Evolutionary conservation across 129 eudicot species (phyloP).

Genomic region (Escallonia rubra): DNA sequence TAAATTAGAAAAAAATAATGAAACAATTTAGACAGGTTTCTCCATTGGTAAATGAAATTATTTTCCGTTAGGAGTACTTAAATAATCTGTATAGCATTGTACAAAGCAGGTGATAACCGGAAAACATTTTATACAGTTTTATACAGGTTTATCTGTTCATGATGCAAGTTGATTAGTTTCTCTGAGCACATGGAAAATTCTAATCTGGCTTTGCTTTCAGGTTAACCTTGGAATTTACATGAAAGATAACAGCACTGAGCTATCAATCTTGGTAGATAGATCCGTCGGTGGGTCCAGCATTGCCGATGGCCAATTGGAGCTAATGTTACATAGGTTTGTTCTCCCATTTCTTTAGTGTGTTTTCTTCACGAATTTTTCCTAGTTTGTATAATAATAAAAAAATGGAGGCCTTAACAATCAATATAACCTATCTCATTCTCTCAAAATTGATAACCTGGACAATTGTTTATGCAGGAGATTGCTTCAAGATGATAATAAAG

Average conservation of each 20-base stretch:
- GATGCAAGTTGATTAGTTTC: not conserved
- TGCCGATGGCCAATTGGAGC: constrained; percentile 84
- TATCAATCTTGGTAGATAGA: constrained; percentile 90
- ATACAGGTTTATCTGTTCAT: not conserved
- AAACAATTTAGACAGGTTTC: not conserved
- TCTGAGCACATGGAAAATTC: not conserved
- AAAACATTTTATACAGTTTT: too few species aligned
- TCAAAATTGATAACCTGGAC: constrained; percentile 1
- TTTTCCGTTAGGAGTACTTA: too few species aligned
- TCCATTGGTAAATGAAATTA: too few species aligned
- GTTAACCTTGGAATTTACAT: constrained; percentile 87
- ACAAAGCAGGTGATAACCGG: too few species aligned
- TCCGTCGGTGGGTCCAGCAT: constrained; percentile 94
- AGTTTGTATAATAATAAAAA: not conserved
- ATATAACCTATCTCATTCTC: not conserved
- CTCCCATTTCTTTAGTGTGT: not conserved
- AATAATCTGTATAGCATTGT: too few species aligned
- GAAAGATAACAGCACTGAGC: constrained; percentile 67
- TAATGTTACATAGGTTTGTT: constrained; percentile 84
- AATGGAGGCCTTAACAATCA: not conserved
- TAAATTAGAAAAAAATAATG: not conserved
- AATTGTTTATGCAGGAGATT: constrained; percentile 61
- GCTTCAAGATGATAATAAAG: constrained; percentile 83
- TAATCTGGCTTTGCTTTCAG: constrained; percentile 34
- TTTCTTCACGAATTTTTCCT: not conserved